A percentile compares a stretch with the other conserved stretches of the same genome.
These are phyloP conservation scores for Epichloe baconii DNA, from an alignment of 2,329 filamentous ascomycete species.

Conservation along the genomic window DNA sequence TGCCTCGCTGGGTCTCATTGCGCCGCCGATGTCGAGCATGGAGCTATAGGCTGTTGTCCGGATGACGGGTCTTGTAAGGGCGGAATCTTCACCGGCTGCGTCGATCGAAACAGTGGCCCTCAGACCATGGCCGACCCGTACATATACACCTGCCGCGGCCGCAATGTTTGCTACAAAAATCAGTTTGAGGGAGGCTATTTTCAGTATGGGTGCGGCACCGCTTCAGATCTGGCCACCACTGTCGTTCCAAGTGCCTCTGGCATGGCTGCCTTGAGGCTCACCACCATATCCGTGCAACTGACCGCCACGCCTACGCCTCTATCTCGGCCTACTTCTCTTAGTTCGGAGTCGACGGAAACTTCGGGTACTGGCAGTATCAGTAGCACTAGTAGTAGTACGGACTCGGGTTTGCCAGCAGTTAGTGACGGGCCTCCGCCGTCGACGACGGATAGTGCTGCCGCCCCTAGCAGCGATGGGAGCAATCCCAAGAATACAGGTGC, in stretches of 20 bases:
- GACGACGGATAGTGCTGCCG: conserved; percentile 11
- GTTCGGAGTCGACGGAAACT: conserved; percentile 11
- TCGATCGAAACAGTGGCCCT: conserved; percentile 35
- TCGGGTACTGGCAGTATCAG: conserved; percentile 2
- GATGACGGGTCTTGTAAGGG: conserved; percentile 35
- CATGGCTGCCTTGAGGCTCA: conserved; percentile 19
- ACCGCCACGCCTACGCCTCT: conserved; percentile 27
- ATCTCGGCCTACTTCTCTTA: conserved; percentile 28
- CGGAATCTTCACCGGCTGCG: conserved; percentile 45
- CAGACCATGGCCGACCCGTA: conserved; percentile 42
- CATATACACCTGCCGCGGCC: conserved; percentile 39
- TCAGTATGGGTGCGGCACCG: conserved; percentile 43
- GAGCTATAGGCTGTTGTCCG: conserved; percentile 44
- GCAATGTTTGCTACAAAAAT: conserved; percentile 42
- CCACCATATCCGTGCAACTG: conserved; percentile 26
- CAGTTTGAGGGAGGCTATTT: conserved; percentile 40
- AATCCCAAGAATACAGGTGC: conserved; percentile 28
- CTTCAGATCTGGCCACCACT: conserved; percentile 32
- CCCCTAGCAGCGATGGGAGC: conserved; percentile 16
- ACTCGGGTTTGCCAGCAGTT: background rate
- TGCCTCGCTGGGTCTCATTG: conserved; percentile 46
- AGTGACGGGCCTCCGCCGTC: conserved; percentile 7
- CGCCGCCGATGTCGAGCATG: conserved; percentile 35
- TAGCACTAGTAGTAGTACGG: background rate
- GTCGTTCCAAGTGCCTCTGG: conserved; percentile 35